Conservation (phyloP, 2,329 filamentous ascomycete species). For the Alternaria postmessia region DNA sequence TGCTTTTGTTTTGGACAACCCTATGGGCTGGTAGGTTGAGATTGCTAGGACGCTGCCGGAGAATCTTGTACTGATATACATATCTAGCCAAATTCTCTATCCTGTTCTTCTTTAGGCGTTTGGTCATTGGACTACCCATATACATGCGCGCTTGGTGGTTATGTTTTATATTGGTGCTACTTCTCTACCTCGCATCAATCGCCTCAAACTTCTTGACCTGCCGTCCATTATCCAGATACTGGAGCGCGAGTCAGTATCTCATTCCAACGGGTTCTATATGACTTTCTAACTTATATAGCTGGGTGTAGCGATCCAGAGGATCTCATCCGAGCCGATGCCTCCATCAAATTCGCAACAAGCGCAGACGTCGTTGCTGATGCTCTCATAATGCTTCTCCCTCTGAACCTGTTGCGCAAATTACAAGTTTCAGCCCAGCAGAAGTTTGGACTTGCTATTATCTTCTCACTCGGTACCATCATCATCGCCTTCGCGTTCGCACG, state of each 20-base stretch:
- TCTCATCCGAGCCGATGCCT: neutral
- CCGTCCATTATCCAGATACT: neutral
- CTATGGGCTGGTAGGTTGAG: conserved; percentile 10
- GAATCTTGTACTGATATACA: too few relatives aligned
- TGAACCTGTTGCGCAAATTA: neutral
- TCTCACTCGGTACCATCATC: neutral
- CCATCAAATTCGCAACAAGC: neutral
- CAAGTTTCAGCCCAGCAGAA: neutral
- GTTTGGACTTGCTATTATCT: neutral
- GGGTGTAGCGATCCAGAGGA: neutral
- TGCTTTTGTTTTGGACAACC: conserved; percentile 17
- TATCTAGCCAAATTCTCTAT: too few relatives aligned
- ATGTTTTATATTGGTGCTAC: too few relatives aligned
- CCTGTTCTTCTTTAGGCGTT: too few relatives aligned
- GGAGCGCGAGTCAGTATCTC: neutral
- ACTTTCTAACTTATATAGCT: neutral
- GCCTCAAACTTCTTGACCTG: too few relatives aligned
- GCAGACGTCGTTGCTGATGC: neutral
- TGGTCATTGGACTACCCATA: too few relatives aligned
- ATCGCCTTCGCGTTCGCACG: neutral
- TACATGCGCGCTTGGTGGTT: too few relatives aligned
- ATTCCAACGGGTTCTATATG: neutral
- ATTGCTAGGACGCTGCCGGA: accelerated
- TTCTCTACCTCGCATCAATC: too few relatives aligned
- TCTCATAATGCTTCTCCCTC: neutral